Evolutionary conservation across 2,329 filamentous ascomycete species (phyloP).

Genomic region (Aspergillus sp.): DNA sequence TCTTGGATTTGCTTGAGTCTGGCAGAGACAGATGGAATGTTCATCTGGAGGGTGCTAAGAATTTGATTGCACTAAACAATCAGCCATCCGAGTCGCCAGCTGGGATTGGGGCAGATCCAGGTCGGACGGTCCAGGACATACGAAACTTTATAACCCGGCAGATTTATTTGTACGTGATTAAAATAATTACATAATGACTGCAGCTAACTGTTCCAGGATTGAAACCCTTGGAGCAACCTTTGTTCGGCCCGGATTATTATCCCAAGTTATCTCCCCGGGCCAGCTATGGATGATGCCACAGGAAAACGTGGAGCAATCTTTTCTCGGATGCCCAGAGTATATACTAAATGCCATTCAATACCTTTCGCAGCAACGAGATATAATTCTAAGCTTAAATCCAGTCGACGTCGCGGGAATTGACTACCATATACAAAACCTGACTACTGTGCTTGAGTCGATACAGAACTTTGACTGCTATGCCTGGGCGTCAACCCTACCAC

Average conservation of each 20-base stretch:
- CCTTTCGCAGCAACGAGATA: constrained; percentile 22
- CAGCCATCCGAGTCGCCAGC: constrained; percentile 1
- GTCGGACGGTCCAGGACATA: constrained; percentile 22
- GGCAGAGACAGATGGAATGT: constrained; percentile 30
- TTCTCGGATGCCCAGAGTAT: constrained; percentile 32
- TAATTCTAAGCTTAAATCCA: constrained; percentile 6
- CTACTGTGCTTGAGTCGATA: constrained; percentile 13
- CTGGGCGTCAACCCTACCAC: constrained; percentile 19
- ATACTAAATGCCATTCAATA: constrained; percentile 23
- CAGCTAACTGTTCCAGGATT: not conserved
- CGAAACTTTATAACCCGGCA: constrained; percentile 25
- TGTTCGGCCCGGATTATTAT: constrained; percentile 1
- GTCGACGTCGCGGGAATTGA: constrained; percentile 1
- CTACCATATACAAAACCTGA: constrained; percentile 8
- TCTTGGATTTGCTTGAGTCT: constrained; percentile 28
- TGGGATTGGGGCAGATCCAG: constrained; percentile 9
- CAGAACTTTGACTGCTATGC: constrained; percentile 20
- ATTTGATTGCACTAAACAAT: constrained; percentile 15
- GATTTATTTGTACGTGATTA: constrained; percentile 22
- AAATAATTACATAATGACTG: not conserved
- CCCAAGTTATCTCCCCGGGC: not conserved
- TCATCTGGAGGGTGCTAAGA: constrained; percentile 28
- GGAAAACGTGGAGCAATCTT: constrained; percentile 28
- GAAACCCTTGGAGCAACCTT: constrained; percentile 4
- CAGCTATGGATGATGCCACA: constrained; percentile 5